A percentile compares a stretch with the other conserved stretches of the same genome.
These are phyloP conservation scores for Cicer cuneatum DNA, from an alignment of 306 rosid species.

Conservation along the genomic window DNA sequence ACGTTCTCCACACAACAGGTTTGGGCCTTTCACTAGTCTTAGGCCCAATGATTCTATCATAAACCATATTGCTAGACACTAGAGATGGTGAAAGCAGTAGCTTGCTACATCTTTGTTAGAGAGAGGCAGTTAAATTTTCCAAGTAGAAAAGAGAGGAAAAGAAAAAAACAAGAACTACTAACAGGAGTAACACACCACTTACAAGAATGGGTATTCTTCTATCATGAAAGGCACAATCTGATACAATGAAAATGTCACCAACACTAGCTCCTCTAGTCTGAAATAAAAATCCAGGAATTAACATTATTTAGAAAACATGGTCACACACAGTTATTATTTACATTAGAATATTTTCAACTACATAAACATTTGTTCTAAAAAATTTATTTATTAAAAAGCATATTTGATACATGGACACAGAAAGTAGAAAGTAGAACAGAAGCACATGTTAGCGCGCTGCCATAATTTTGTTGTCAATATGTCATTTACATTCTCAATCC, in stretches of 20 bases:
- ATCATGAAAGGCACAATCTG: conserved; percentile 93
- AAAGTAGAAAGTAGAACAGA: too few relatives aligned
- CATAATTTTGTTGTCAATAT: too few relatives aligned
- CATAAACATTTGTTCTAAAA: background rate
- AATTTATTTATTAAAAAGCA: conserved; percentile 13
- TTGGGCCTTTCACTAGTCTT: too few relatives aligned
- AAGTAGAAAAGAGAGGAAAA: conserved; percentile 30
- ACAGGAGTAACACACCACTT: conserved; percentile 51
- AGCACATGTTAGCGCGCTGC: too few relatives aligned
- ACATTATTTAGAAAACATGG: conserved; percentile 5
- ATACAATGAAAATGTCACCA: too few relatives aligned
- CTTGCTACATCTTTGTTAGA: too few relatives aligned
- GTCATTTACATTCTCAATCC: too few relatives aligned
- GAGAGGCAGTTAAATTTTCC: too few relatives aligned
- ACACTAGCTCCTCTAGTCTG: conserved; percentile 90
- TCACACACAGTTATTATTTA: conserved; percentile 9
- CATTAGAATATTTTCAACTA: conserved; percentile 30
- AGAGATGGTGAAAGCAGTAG: too few relatives aligned
- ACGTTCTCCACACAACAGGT: too few relatives aligned
- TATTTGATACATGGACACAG: conserved; percentile 32
- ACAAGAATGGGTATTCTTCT: conserved; percentile 99
- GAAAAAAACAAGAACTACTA: conserved; percentile 27
- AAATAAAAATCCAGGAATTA: conserved; percentile 40
- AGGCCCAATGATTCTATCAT: too few relatives aligned
- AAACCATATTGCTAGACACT: too few relatives aligned